Base-by-base conservation (phyloP, 208 protist genomes). In the Trypanosomatidae sp. region DNA sequence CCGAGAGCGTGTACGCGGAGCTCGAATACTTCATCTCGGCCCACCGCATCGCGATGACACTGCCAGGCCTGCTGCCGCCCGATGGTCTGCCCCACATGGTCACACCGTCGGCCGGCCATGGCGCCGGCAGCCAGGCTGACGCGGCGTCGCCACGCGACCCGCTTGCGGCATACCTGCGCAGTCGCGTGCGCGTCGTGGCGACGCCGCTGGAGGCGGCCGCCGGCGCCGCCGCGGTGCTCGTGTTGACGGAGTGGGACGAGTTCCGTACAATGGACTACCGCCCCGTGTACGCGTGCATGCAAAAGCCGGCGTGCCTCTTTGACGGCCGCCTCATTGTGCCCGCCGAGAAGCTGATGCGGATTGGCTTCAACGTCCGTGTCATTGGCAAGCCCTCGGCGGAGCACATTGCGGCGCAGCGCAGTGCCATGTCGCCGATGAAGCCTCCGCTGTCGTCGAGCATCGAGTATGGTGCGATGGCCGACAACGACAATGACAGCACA, bases 161-260 rank as follows among this genome's bases (percentile, higher is more conserved):
- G 4, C 11, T 8, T n/a, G 13, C 4, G 7, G 33, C 2, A 4
- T 20, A 24, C 27, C 43, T 86, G 21, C 26, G 43, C 7, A 24
- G 38, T 20, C 49, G 59, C 40, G 53, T 83, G 10, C 43, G 18
- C 33, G 47, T 69, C 5, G 60, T 60, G 15, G 21, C 7, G 10
- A 62, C 76, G 21, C 54, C 82, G n/a, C 78, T 94, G 53, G 71
- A 81, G 19, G 80, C 90, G 13, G 60, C 66, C 8, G 53, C 75
- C 11, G 68, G 63, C 22, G 67, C 92, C 23, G 75, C 96, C 55
- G 95, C 91, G 6, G 56, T 98, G 24, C 52, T 86, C n/a, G 58
- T 98, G 33, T 51, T 96, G 16, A 99, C 97, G n/a, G 97, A 99
- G 53, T 99, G 97, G 97, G 86, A 97, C 56, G 93, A 97, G 64